Percentiles rank a stretch among this genome's conserved stretches.
These are phyloP conservation scores for Acacia crassicarpa DNA, from an alignment of 306 rosid genomes.

Conservation along the genomic window DNA sequence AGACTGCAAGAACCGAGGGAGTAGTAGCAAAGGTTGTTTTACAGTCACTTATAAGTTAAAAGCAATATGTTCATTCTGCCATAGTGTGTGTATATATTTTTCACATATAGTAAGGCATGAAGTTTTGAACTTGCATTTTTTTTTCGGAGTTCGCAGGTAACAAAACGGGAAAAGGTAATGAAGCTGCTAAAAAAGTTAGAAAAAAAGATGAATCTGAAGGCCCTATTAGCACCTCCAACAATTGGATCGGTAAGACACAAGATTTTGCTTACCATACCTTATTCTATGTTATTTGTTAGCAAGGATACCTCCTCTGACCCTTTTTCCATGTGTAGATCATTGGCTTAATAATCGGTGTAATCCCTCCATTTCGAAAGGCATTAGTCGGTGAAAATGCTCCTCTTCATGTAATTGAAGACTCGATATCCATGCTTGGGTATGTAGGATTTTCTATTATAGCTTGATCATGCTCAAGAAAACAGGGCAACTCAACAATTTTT, in stretches of 20 bases:
- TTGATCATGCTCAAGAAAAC: not conserved
- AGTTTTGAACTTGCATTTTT: not conserved
- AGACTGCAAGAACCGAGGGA: too few relatives aligned
- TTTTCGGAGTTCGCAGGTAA: constrained; percentile 14
- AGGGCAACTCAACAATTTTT: not conserved
- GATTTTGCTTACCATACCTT: not conserved
- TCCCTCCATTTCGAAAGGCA: constrained; percentile 30
- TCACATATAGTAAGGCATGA: too few relatives aligned
- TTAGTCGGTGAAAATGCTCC: constrained; percentile 42
- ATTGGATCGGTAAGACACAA: constrained; percentile 30
- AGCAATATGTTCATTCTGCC: too few relatives aligned
- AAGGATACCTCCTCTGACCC: not conserved
- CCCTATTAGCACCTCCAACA: constrained; percentile 35
- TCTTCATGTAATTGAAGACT: constrained; percentile 35
- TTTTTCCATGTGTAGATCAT: constrained; percentile 24
- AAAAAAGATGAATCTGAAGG: constrained; percentile 27
- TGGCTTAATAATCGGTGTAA: constrained; percentile 36
- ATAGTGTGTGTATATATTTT: too few relatives aligned
- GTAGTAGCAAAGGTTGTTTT: constrained; percentile 25
- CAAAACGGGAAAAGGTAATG: not conserved
- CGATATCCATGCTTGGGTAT: constrained; percentile 42
- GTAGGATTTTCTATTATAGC: not conserved
- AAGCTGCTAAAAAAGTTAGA: not conserved
- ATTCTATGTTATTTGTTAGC: not conserved
- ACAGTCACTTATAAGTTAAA: too few relatives aligned